Base-by-base conservation (phyloP, 805 yeast genomes). In the Yueomyces sinensis region DNA sequence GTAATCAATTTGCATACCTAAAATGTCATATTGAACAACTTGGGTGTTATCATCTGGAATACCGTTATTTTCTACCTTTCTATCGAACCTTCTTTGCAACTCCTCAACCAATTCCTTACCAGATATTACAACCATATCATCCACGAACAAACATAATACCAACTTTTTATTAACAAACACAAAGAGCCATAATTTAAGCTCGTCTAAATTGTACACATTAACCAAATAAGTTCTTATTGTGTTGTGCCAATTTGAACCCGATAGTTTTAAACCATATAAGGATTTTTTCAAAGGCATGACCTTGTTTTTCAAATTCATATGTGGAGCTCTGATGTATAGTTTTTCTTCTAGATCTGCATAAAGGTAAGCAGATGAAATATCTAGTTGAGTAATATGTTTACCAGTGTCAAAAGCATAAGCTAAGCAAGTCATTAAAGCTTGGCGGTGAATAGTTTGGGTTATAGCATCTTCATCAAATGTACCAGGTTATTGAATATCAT, bases 381-480 rank as follows among this genome's bases (percentile, higher is more conserved):
- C 41, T 11, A 37, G 22, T 35, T 40, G 38, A 9, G 35, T 32
- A 5, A 40, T 20, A 18, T 23, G 31, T 23, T 29, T 18, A 4
- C 28, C 24, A 15, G 28, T 32, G 15, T 33, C 37, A 18, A 40
- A 19, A 13, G 41, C 35, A 3, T 18, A 3, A 11, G 43, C 27
- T 18, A 43, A 16, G 13, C 38, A 34, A 11, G 38, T 33, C 41
- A 37, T 40, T 25, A 37, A 16, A 13, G 42, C 43, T 25, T 43
- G 30, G 33, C 41, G 42, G 13, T 37, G 40, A 3, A 39, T 39
- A 2, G 42, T 39, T 17, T 32, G 33, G 3, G 42, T 11, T 14
- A 16, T 27, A 3, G 38, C 30, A 17, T 40, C 36, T 24, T 35
- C 20, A 20, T 37, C 30, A 33, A 32, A 38, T n/a, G 43, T 39